These are phyloP conservation scores for Candida glaebosa DNA, from an alignment of 805 yeast genomes.

Conservation along the genomic window DNA sequence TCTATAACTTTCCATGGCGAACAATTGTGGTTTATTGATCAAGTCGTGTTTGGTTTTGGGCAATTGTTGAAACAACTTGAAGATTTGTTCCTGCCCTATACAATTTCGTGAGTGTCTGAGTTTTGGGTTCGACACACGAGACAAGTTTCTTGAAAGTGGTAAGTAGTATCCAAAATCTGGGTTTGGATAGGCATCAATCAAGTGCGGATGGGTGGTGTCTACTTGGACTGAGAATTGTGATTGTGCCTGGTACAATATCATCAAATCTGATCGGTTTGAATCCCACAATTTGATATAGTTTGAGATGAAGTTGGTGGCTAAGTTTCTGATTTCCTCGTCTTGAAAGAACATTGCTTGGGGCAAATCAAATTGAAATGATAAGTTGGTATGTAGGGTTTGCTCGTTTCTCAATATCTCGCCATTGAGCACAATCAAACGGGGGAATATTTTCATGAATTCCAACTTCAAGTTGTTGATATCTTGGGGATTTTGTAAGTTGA, in stretches of 20 bases:
- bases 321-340: slow-evolving; percentile 61
- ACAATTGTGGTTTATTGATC: slow-evolving; percentile 56
- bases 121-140: slow-evolving; percentile 54
- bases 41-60: slow-evolving; percentile 81
- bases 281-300: slow-evolving; percentile 84
- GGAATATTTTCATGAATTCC: slow-evolving; percentile 71
- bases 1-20: slow-evolving; percentile 76
- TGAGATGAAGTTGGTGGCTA: slow-evolving; percentile 74
- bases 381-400: slow-evolving; percentile 47
- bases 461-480: slow-evolving; percentile 43
- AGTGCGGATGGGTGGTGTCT: slow-evolving; percentile 66
- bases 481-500: slow-evolving; percentile 23
- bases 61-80: slow-evolving; percentile 55
- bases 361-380: slow-evolving; percentile 51
- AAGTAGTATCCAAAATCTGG: slow-evolving; percentile 61
- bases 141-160: slow-evolving; percentile 72
- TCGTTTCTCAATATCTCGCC: slow-evolving; percentile 78
- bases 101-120: slow-evolving; percentile 57
- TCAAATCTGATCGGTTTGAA: slow-evolving; percentile 61
- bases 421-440: slow-evolving; percentile 75
- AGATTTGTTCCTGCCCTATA: slow-evolving; percentile 67
- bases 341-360: slow-evolving; percentile 78
- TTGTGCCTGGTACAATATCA: slow-evolving; percentile 72
- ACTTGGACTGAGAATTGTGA: slow-evolving; percentile 82
- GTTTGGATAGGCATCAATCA: slow-evolving; percentile 12